Base-by-base conservation (phyloP, 768 basidiomycete species). In the Lactarius akahatsu region DNA sequence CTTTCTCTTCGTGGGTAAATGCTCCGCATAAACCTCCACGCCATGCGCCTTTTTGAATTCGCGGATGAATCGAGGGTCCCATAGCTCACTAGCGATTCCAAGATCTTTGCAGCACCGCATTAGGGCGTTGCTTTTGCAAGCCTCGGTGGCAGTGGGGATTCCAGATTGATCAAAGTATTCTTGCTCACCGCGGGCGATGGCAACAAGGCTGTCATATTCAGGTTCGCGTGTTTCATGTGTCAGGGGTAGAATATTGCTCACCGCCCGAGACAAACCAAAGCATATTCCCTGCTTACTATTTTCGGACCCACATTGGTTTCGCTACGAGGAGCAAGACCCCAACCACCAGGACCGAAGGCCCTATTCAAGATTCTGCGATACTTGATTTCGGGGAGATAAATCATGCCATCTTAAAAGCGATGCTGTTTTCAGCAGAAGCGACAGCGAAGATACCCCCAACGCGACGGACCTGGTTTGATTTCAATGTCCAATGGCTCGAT, bases 71-170 rank as follows among this genome's bases (percentile, higher is more conserved):
- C 91, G 88, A 30, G 96, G 96, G 74, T 98, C 96, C 95, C 96
- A 98, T 28, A 98, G 86, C 77, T 98, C 96, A 76, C 94, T 95
- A 0, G 96, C 96, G 71, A 98, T 83, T 13, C 96, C 96, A 47
- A 98, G 79, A 74, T 98, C 96, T 74, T 98, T 98, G 79, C 93
- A 95, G 76, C 96, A 98, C 38, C 96, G 82, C 96, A 98, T 97
- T 36, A 98, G 80, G 0, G 96, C 96, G 69, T 98, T 98, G 74
- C 92, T 94, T 77, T 98, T 98, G 79, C 91, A 93, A 0, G 89
- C 94, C 75, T 98, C 96, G 0, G 91, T 92, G 0, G 96, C 96
- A 0, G 96, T 98, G 2, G 96, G 86, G 59, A 98, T 87, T 16
- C 94, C 94, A 0, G 84, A 83, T 8, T 91, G 89, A 72, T 96